Percentiles rank a stretch among this genome's conserved stretches.
Conservation (phyloP, 2,329 filamentous ascomycete species). For the Colletotrichum trifolii region DNA sequence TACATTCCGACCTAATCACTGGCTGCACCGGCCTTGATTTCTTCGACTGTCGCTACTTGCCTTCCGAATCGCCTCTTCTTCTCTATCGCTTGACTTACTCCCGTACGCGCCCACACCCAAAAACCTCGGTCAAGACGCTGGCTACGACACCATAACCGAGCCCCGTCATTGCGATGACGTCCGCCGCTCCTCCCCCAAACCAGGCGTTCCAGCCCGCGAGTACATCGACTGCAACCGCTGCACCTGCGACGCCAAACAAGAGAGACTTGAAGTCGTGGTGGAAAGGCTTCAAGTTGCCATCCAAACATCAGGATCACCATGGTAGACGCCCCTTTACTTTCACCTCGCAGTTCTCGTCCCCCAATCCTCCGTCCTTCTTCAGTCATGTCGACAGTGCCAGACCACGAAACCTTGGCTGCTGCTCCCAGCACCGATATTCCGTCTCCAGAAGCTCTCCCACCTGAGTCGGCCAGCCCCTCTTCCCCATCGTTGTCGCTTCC, state of each 20-base stretch:
- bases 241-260: slow-evolving; percentile 79
- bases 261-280: slow-evolving; percentile 96
- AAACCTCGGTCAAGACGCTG: slow-evolving; percentile 20
- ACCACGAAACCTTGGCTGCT: slow-evolving; percentile 23
- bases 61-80: not conserved
- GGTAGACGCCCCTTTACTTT: slow-evolving; percentile 60
- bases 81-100: slow-evolving; percentile 16
- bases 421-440: slow-evolving; percentile 27
- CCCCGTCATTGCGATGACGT: slow-evolving; percentile 45
- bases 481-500: slow-evolving; percentile 28
- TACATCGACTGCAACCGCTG: slow-evolving; percentile 26
- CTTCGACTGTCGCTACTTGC: slow-evolving; percentile 1
- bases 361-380: slow-evolving; percentile 29
- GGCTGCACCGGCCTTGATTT: slow-evolving; percentile 16
- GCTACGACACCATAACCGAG: slow-evolving; percentile 30
- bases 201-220: slow-evolving; percentile 35
- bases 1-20: slow-evolving; percentile 11
- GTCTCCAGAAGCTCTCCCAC: slow-evolving; percentile 33
- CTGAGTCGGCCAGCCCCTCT: slow-evolving; percentile 4
- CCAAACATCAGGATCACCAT: slow-evolving; percentile 65
- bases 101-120: not conserved
- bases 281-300: slow-evolving; percentile 87
- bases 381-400: slow-evolving; percentile 27
- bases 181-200: slow-evolving; percentile 40
- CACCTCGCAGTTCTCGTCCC: slow-evolving; percentile 18